Base-by-base conservation (phyloP, 2,329 filamentous ascomycete species). In the Arachnomyces sp. region DNA sequence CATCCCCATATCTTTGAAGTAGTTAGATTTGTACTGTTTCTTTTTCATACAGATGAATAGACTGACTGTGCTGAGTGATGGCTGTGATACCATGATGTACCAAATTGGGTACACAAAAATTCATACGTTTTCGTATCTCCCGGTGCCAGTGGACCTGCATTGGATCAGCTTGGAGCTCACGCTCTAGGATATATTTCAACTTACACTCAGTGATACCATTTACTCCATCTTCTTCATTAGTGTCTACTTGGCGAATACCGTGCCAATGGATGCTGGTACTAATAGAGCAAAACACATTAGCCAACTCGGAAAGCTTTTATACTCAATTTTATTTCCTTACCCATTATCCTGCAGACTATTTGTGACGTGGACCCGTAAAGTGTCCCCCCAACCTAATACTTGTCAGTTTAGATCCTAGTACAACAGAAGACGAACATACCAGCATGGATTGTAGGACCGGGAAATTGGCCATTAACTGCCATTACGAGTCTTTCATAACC, bases 371-470 rank as follows among this genome's bases (percentile, higher is more conserved):
- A 78, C 57, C n/a, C 60, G 53, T 4, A 80, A 62, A 25, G 46
- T 61, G 51, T 81, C 77, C 30, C 77, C 77, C 76, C 76, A 80
- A 56, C 80, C 39, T 40, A 17, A 11, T 13, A 28, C 17, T 21
- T 9, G 33, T 40, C 17, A 17, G 17, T 18, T 9, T 15, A 16
- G 7, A 4, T 4, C 12, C 15, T 16, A 8, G 7, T 29, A 4
- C 30, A 32, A 30, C 9, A n/a, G 8, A 34, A 14, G 12, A 13
- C 18, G 7, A 33, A 36, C 39, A 30, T 36, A 40, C 39, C 72
- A 13, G 74, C 80, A 44, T 74, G 71, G 39, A 88, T 77, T 11
- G 72, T 67, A 1, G 83, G 84, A 0, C 80, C 84, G 1, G 83
- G 83, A 44, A 76, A 81, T 32, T 77, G 71, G 7, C 74, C 75